Evolutionary conservation across 768 basidiomycete species (phyloP).

Genomic region (Fomitopsis serialis): DNA sequence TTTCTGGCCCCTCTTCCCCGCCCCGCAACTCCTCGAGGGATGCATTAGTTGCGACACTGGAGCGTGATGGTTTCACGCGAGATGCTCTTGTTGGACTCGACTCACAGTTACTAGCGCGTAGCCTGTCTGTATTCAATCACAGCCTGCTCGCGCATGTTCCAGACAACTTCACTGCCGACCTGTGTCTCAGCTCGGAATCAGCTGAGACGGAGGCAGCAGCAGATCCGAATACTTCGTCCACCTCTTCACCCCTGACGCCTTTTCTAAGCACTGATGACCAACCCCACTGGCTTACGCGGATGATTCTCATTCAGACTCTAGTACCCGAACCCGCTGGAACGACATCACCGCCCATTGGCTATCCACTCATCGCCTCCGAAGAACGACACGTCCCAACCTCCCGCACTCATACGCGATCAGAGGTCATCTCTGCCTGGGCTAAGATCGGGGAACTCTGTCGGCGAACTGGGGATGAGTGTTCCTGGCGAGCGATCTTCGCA

Average conservation of each 20-base stretch:
- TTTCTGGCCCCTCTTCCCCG: background rate
- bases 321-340: constrained; percentile 43
- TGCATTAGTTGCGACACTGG: constrained; percentile 43
- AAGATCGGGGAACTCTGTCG: constrained; percentile 70
- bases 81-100: constrained; percentile 64
- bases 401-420: constrained; percentile 66
- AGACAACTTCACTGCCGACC: constrained; percentile 44
- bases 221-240: background rate
- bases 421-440: constrained; percentile 69
- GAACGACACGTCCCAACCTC: constrained; percentile 32
- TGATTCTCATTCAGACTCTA: constrained; percentile 66
- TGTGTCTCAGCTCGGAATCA: constrained; percentile 31
- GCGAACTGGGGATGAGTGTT: constrained; percentile 68
- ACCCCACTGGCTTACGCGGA: constrained; percentile 79
- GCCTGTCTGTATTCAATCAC: constrained; percentile 59
- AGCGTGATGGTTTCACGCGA: constrained; percentile 62
- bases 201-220: background rate
- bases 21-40: background rate
- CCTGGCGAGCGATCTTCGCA: constrained; percentile 69
- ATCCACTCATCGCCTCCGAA: constrained; percentile 6
- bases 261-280: constrained; percentile 66
- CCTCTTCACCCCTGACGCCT: constrained; percentile 16
- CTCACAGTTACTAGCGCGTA: constrained; percentile 52
- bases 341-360: constrained; percentile 23
- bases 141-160: constrained; percentile 41